These are phyloP conservation scores for Kondoa subrosea DNA, from an alignment of 768 basidiomycete species.

Conservation along the genomic window DNA sequence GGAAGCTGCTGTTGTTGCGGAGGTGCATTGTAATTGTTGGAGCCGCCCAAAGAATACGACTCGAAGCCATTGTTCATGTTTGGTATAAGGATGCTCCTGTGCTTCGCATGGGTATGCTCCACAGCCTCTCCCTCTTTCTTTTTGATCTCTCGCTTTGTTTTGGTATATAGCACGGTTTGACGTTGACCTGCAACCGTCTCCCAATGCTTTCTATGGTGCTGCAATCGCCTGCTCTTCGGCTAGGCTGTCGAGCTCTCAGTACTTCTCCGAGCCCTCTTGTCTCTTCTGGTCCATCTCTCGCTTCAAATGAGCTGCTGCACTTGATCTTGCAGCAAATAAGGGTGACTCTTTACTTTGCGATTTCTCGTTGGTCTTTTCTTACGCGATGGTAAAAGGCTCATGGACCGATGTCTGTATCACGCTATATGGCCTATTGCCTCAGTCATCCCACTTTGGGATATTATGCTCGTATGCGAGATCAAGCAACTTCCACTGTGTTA, in stretches of 20 bases:
- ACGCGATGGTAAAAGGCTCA: conserved; percentile 44
- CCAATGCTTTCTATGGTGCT: no score
- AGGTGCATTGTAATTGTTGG: background rate
- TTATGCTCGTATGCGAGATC: conserved; percentile 51
- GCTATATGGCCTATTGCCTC: conserved; percentile 82
- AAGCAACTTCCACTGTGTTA: conserved; percentile 41
- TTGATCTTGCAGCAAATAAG: conserved; percentile 14
- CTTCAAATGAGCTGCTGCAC: conserved; percentile 11
- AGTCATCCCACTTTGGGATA: conserved; percentile 81
- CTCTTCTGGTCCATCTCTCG: background rate
- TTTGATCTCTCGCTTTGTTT: no score
- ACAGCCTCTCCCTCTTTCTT: no score
- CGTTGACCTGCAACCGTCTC: background rate
- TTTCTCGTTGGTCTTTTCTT: background rate
- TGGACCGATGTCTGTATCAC: conserved; percentile 71
- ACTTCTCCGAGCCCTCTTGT: background rate
- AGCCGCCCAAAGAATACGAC: background rate
- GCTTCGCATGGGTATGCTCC: background rate
- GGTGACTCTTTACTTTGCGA: background rate
- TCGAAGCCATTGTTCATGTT: background rate
- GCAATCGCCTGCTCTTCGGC: no score
- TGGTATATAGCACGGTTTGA: background rate
- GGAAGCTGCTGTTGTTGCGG: background rate
- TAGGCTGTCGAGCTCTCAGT: no score
- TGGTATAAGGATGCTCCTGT: background rate